Percentiles rank a stretch among this genome's conserved stretches.
phyloP scores from a whole-genome alignment of 345 rosid genomes.

The Hypericum androsaemum region DNA sequence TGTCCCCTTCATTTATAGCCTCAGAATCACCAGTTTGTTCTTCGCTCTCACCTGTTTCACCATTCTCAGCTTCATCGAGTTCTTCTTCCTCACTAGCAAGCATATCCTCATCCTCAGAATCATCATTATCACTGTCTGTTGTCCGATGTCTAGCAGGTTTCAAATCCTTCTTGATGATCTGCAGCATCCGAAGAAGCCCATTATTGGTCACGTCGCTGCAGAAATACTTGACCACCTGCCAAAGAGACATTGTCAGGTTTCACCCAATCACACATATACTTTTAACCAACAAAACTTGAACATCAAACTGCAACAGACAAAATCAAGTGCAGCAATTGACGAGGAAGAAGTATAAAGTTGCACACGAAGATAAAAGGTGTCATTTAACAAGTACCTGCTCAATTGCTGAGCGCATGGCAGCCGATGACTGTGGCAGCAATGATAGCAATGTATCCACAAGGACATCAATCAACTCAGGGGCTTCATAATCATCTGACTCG shows the following conservation, averaged over 20 bases:
- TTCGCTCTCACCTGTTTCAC: slow-evolving; percentile 63
- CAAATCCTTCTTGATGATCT: slow-evolving; percentile 77
- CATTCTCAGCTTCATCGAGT: slow-evolving; percentile 53
- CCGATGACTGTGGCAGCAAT: slow-evolving; percentile 81
- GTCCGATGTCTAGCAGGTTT: slow-evolving; percentile 77
- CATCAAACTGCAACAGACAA: too few species aligned
- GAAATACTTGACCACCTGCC: slow-evolving; percentile 77
- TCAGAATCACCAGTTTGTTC: slow-evolving; percentile 76
- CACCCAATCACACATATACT: too few species aligned
- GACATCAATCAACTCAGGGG: slow-evolving; percentile 77
- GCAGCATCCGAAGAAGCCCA: slow-evolving; percentile 73
- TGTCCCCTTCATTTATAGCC: slow-evolving; percentile 39
- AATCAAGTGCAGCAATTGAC: too few species aligned
- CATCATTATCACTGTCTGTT: slow-evolving; percentile 46
- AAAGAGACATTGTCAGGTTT: not conserved
- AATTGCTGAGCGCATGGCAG: slow-evolving; percentile 74
- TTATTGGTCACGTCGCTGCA: slow-evolving; percentile 64
- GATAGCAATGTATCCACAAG: slow-evolving; percentile 82
- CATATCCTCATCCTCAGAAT: slow-evolving; percentile 61
- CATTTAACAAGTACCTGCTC: slow-evolving; percentile 53
- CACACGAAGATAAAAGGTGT: not conserved
- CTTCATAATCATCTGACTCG: slow-evolving; percentile 42
- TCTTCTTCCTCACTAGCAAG: slow-evolving; percentile 88
- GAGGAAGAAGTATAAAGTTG: not conserved
- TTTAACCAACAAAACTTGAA: too few species aligned